These are phyloP conservation scores for Protostelium mycophagum DNA, from an alignment of 78 protist species.

Conservation along the genomic window DNA sequence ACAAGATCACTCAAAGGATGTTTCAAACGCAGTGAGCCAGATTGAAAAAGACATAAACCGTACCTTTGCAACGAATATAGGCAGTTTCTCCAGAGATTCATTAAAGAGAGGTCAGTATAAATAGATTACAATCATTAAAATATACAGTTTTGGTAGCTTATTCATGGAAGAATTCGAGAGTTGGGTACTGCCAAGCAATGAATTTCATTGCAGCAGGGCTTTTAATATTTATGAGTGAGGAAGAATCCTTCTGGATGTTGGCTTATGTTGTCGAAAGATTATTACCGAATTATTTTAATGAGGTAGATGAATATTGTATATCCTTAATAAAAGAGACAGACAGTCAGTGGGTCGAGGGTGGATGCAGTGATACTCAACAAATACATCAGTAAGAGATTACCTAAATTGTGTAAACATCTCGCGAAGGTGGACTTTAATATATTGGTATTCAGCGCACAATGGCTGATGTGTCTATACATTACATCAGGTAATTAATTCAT, in stretches of 20 bases:
- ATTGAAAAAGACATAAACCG: slow-evolving; percentile 56
- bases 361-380: neutral
- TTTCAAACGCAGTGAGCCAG: slow-evolving; percentile 8
- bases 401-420: neutral
- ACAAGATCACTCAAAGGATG: neutral
- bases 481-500: neutral
- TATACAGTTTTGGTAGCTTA: slow-evolving; percentile 37
- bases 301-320: neutral
- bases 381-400: neutral
- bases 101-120: neutral
- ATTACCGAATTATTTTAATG: neutral
- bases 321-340: neutral
- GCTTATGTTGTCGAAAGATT: neutral
- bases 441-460: neutral
- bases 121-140: no score
- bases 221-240: slow-evolving; percentile 69
- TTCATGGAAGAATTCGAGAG: slow-evolving; percentile 51
- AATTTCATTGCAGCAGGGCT: slow-evolving; percentile 74
- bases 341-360: neutral
- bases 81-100: neutral
- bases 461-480: neutral
- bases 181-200: slow-evolving; percentile 81
- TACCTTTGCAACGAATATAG: slow-evolving; percentile 19
- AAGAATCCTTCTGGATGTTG: slow-evolving; percentile 79
- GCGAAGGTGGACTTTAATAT: neutral